A percentile compares a stretch with the other conserved stretches of the same genome.
These are phyloP conservation scores for Plasmodium cynomolgi DNA, from an alignment of 169 alveolate species.

Conservation along the genomic window DNA sequence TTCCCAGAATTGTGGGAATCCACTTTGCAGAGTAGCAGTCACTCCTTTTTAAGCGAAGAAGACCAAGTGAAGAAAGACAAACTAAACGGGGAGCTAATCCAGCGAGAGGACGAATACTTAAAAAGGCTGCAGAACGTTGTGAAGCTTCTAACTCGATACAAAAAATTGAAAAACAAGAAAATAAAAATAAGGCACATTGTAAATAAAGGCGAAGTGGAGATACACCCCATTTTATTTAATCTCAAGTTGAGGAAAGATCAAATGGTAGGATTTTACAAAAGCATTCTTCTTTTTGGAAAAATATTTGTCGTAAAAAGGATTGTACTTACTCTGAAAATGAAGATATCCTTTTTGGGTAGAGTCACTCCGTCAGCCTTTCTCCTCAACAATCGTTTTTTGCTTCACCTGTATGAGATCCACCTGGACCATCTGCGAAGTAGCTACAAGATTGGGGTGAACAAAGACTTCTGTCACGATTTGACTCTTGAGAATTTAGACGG, in stretches of 20 bases:
- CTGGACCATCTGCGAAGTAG: neutral
- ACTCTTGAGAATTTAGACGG: slow-evolving; percentile 7
- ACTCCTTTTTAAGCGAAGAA: neutral
- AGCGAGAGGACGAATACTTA: neutral
- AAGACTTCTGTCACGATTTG: neutral
- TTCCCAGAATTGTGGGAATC: neutral
- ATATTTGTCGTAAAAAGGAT: slow-evolving; percentile 7
- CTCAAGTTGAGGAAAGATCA: slow-evolving; percentile 3
- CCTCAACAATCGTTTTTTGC: neutral
- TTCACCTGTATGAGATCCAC: neutral
- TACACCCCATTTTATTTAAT: slow-evolving; percentile 10
- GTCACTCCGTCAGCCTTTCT: slow-evolving; percentile 14
- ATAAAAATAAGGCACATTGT: neutral
- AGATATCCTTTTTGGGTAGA: neutral
- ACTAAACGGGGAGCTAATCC: neutral
- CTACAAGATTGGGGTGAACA: neutral
- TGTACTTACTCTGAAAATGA: neutral
- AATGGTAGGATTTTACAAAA: neutral
- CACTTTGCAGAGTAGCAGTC: neutral
- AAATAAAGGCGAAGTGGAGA: neutral
- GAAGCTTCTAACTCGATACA: neutral
- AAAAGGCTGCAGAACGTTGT: neutral
- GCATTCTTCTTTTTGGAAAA: slow-evolving; percentile 8
- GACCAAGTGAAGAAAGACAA: neutral
- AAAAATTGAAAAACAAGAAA: slow-evolving; percentile 20